A percentile compares a stretch with the other conserved stretches of the same genome.
Conservation (phyloP, 2,329 filamentous ascomycete genomes). For the Epichloe sp. region DNA sequence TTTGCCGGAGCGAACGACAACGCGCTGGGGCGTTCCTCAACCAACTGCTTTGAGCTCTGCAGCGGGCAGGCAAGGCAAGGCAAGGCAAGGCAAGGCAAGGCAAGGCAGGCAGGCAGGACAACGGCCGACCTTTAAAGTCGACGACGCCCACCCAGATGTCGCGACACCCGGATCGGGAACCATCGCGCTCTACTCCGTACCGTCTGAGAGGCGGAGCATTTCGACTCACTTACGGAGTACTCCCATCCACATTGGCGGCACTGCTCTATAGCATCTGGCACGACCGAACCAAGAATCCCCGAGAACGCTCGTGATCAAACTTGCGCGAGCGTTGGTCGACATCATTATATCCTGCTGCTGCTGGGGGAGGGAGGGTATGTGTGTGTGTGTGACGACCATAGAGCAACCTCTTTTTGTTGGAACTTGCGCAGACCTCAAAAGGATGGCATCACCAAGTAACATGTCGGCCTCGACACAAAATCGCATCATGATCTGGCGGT, state of each 20-base stretch:
- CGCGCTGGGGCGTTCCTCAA: too few relatives aligned
- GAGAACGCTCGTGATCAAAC: background rate
- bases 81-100: background rate
- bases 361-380: background rate
- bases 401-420: background rate
- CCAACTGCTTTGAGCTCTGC: too few relatives aligned
- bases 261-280: background rate
- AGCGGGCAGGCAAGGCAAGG: background rate
- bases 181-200: background rate
- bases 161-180: background rate
- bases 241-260: too few relatives aligned
- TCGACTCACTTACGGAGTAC: too few relatives aligned
- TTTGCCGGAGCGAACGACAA: too few relatives aligned
- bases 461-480: slow-evolving; percentile 6
- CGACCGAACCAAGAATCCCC: background rate
- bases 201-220: too few relatives aligned
- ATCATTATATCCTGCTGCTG: background rate
- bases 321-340: background rate
- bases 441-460: background rate
- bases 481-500: slow-evolving; percentile 37
- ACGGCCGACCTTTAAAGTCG: background rate
- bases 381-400: too few relatives aligned
- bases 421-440: background rate
- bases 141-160: background rate
- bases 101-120: background rate